Conservation (phyloP, 371 early-diverging fungal species). For the Synchytrium microbalum region DNA sequence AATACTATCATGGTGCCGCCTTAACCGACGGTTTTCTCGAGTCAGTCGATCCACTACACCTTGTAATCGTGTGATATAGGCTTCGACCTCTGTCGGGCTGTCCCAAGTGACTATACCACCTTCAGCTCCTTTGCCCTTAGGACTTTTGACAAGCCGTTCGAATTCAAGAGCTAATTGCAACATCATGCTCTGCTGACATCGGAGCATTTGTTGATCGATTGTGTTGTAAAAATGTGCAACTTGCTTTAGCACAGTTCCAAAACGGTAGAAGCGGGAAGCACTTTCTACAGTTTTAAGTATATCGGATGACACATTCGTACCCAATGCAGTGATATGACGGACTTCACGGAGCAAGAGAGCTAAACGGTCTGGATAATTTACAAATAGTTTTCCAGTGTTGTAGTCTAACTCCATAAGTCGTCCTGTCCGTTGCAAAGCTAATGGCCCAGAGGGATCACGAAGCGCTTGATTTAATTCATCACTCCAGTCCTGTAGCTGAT, state of each 20-base stretch:
- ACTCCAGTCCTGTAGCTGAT: slow-evolving; percentile 36
- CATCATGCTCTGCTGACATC: slow-evolving; percentile 42
- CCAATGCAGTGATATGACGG: slow-evolving; percentile 33
- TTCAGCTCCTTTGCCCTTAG: slow-evolving; percentile 16
- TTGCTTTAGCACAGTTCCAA: slow-evolving; percentile 42
- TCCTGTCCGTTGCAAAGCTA: slow-evolving; percentile 16
- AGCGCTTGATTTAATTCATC: slow-evolving; percentile 19
- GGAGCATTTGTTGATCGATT: slow-evolving; percentile 46
- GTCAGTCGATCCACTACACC: slow-evolving; percentile 29
- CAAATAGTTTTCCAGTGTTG: slow-evolving; percentile 31
- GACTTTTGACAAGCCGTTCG: slow-evolving; percentile 38
- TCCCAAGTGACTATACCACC: slow-evolving; percentile 23
- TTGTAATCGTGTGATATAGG: slow-evolving; percentile 36
- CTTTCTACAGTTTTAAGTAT: slow-evolving; percentile 32
- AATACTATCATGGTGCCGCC: slow-evolving; percentile 31
- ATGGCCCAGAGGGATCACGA: slow-evolving; percentile 11
- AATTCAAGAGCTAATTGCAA: slow-evolving; percentile 38
- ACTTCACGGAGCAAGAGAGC: slow-evolving; percentile 35
- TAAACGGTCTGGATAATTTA: slow-evolving; percentile 37
- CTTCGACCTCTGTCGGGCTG: slow-evolving; percentile 29
- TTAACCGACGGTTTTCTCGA: slow-evolving; percentile 30
- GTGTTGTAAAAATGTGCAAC: slow-evolving; percentile 52
- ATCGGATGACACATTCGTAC: slow-evolving; percentile 31
- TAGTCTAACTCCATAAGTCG: slow-evolving; percentile 40
- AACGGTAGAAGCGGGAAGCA: slow-evolving; percentile 31